A percentile compares a stretch with the other conserved stretches of the same genome.
These are phyloP conservation scores for Pisolithus albus DNA, from an alignment of 768 basidiomycete genomes.

Conservation along the genomic window DNA sequence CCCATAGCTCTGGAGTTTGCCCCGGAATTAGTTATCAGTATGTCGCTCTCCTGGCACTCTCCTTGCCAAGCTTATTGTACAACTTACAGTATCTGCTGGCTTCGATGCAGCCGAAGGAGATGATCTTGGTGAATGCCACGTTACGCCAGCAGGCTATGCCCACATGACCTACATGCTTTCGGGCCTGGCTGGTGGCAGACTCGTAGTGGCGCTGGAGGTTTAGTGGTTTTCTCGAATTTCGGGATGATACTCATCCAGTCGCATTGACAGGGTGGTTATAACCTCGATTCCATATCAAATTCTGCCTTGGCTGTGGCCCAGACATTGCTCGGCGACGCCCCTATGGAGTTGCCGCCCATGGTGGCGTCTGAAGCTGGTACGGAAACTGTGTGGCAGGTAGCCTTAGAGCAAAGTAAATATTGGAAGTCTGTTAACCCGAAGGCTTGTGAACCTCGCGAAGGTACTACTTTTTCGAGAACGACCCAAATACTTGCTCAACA, in stretches of 20 bases:
- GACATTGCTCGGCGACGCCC: conserved; percentile 85
- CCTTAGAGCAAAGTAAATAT: conserved; percentile 79
- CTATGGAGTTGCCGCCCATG: conserved; percentile 66
- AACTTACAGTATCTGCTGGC: conserved; percentile 79
- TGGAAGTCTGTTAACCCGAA: conserved; percentile 87
- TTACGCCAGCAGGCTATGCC: conserved; percentile 88
- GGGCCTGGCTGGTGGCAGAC: conserved; percentile 76
- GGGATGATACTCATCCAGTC: background rate
- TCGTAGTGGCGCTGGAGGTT: conserved; percentile 94
- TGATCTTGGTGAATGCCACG: conserved; percentile 83
- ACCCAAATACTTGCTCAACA: background rate
- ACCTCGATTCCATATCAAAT: conserved; percentile 77
- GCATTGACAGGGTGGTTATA: conserved; percentile 83
- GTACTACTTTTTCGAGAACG: conserved; percentile 31
- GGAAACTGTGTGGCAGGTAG: conserved; percentile 86
- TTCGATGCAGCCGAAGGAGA: conserved; percentile 97
- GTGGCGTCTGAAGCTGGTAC: conserved; percentile 75
- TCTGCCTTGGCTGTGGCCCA: conserved; percentile 84
- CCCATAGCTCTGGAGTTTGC: conserved; percentile 96
- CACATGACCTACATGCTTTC: conserved; percentile 99
- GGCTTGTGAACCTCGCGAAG: conserved; percentile 74
- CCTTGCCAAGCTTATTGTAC: background rate
- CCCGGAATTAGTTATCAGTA: conserved; percentile 94
- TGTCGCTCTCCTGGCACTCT: conserved; percentile 20
- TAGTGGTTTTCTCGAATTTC: conserved; percentile 6